phyloP scores from a whole-genome alignment of 1,284 basidiomycete species.

The Earliella scabrosa region DNA sequence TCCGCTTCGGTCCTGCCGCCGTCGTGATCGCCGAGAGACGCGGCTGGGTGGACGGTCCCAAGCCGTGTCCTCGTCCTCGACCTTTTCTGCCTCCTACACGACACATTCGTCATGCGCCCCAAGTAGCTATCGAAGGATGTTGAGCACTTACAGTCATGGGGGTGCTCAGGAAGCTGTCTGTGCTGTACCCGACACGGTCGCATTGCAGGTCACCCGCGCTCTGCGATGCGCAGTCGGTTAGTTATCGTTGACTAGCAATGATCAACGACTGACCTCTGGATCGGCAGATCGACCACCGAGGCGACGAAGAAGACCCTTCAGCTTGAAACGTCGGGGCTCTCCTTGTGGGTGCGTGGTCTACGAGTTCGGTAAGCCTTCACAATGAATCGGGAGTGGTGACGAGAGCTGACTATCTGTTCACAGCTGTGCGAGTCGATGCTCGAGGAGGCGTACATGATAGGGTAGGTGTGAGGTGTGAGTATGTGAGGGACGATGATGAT shows the following conservation, averaged over 20 bases:
- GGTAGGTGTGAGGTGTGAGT: background rate
- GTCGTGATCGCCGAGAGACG: background rate
- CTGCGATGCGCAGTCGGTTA: background rate
- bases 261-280: background rate
- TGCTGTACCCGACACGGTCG: background rate
- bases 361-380: background rate
- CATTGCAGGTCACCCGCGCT: background rate
- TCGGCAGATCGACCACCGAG: background rate
- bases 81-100: background rate
- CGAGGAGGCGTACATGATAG: conserved; percentile 3
- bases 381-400: background rate
- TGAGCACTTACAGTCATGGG: background rate
- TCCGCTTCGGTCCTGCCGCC: no score
- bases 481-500: no score
- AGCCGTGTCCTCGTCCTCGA: conserved; percentile 1
- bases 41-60: conserved; percentile 7
- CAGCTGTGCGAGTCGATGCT: background rate
- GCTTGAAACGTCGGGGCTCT: background rate
- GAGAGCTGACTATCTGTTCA: background rate
- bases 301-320: conserved; percentile 2
- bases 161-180: background rate
- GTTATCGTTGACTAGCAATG: no score
- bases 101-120: no score
- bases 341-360: background rate
- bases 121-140: background rate